Evolutionary conservation across 352 stramenopile species (phyloP).

Genomic region (Globisporangium heterothallicum): DNA sequence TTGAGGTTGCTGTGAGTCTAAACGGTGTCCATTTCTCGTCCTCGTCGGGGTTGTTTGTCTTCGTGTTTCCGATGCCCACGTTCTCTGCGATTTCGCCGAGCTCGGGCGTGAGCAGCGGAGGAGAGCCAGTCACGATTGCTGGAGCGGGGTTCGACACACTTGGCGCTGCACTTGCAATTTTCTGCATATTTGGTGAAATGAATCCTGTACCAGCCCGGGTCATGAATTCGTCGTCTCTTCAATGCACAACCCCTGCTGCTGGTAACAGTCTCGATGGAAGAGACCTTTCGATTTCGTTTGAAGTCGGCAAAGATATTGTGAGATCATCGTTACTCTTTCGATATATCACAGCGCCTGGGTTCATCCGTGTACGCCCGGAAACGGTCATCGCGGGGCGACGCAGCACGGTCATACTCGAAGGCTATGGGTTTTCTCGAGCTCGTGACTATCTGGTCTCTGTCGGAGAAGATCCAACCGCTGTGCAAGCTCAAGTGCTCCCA

Average conservation of each 20-base stretch:
- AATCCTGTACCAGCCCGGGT: slow-evolving; percentile 4
- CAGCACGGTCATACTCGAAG: background rate
- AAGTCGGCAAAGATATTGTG: slow-evolving; percentile 1
- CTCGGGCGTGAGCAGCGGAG: background rate
- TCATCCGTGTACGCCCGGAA: background rate
- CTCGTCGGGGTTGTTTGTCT: background rate
- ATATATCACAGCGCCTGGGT: background rate
- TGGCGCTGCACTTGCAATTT: background rate
- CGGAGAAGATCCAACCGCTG: background rate
- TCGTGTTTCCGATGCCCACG: slow-evolving; percentile 20
- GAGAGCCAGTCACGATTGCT: slow-evolving; percentile 11
- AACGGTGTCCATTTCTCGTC: slow-evolving; percentile 28
- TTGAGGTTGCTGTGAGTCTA: slow-evolving; percentile 24
- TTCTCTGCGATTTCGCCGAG: slow-evolving; percentile 11
- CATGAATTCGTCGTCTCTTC: background rate
- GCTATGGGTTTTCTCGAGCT: background rate
- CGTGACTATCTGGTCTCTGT: background rate
- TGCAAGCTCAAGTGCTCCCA: background rate
- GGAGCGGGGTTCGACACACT: slow-evolving; percentile 18
- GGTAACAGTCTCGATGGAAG: background rate
- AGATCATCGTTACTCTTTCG: background rate
- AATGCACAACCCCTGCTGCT: background rate
- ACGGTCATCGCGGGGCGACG: background rate
- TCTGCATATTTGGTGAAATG: slow-evolving; percentile 3
- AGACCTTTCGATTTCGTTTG: background rate